A percentile compares a stretch with the other conserved stretches of the same genome.
Conservation (phyloP, 768 basidiomycete genomes). For the Tylopilus rubrobrunneus region DNA sequence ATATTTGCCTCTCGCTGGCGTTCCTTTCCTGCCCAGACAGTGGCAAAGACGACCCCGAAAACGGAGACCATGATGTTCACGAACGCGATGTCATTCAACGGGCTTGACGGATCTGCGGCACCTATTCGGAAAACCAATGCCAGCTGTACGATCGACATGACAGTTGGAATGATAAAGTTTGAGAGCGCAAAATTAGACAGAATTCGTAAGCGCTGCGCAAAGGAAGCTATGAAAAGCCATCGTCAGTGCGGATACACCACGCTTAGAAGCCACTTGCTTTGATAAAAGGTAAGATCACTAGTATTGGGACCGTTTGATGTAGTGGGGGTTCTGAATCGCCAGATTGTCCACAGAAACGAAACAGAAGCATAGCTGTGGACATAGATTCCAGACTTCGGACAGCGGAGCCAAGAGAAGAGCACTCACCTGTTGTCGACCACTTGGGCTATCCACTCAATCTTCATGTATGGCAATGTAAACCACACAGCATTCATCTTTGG, state of each 20-base stretch:
- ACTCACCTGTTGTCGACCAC: slow-evolving; percentile 25
- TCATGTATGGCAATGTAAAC: slow-evolving; percentile 22
- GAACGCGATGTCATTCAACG: neutral
- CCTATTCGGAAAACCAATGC: slow-evolving; percentile 18
- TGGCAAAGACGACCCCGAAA: slow-evolving; percentile 12
- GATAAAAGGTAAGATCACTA: neutral
- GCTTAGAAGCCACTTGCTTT: neutral
- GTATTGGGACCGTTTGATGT: neutral
- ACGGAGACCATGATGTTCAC: slow-evolving; percentile 7
- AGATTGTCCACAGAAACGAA: slow-evolving; percentile 23
- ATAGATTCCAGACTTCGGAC: neutral
- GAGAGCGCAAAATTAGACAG: slow-evolving; percentile 24
- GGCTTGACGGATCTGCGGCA: neutral
- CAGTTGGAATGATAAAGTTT: slow-evolving; percentile 26
- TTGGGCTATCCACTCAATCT: slow-evolving; percentile 29
- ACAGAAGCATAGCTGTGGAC: slow-evolving; percentile 20
- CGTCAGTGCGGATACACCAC: neutral
- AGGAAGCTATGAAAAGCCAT: slow-evolving; percentile 4
- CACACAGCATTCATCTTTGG: slow-evolving; percentile 3
- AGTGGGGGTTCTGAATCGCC: neutral
- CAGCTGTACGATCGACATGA: slow-evolving; percentile 25
- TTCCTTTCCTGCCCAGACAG: slow-evolving; percentile 6
- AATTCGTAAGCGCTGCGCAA: slow-evolving; percentile 13
- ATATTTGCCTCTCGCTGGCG: neutral
- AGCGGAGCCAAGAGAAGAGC: neutral